Base-by-base conservation (phyloP, 805 yeast species). In the Candida ponderosae region DNA sequence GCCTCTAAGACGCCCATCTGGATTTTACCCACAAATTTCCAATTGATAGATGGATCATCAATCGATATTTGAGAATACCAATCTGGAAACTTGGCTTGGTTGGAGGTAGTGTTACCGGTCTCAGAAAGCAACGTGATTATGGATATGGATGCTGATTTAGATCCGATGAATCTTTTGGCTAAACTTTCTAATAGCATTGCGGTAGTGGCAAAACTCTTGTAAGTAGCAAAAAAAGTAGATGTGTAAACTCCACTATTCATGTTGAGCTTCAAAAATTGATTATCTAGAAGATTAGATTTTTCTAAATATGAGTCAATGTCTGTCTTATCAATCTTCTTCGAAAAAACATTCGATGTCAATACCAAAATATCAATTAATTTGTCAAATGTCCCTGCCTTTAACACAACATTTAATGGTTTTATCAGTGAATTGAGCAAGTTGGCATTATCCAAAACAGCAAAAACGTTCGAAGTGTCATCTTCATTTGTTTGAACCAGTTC, bases 1-100 rank as follows among this genome's bases (percentile, higher is more conserved):
- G 87, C 85, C 53, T 85, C 94, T 41, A 88, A 63, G 24, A 88
- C 76, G 30, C 94, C 94, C 29, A 82, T 67, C 53, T 88, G 93
- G 31, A 89, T 83, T 51, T 80, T 85, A 10, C 82, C 78, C 32
- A 85, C 78, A 38, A 76, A 70, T 32, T 70, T 70, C 69, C 81
- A 78, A 47, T 81, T 82, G 26, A 81, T 66, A 4, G 71, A 70
- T 0, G 70, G 62, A 20, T 72, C 63, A 32, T 65, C 63, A 4
- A 60, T 36, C 8, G 52, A 37, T 9, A 60, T 44, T 15, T 43
- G 59, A 3, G 54, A 43, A 27, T 65, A 66, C 93, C 93, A 83
- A 30, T 72, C 71, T 1, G 87, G 88, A 47, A 74, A 74, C 5
- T 43, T 50, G n/a, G 29, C 26, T n/a, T 32, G 34, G 21, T 35